These are phyloP conservation scores for Sarocladium strictum DNA, from an alignment of 2,329 filamentous ascomycete species.

Conservation along the genomic window DNA sequence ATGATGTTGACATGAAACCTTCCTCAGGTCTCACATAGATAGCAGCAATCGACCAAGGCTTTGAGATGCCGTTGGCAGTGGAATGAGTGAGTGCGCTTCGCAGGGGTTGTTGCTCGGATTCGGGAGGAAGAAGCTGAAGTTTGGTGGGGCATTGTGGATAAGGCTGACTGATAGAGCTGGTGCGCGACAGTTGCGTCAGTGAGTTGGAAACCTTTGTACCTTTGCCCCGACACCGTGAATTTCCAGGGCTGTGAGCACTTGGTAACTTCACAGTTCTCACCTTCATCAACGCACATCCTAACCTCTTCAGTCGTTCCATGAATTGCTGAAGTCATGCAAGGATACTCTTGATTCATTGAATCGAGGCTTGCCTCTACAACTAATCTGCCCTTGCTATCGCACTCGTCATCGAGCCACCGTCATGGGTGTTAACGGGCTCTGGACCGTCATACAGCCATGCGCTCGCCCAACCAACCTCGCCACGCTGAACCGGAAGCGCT, in stretches of 20 bases:
- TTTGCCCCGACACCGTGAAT: slow-evolving; percentile 4
- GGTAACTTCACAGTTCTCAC: background rate
- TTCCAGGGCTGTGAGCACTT: background rate
- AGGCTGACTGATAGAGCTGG: background rate
- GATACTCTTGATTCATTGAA: background rate
- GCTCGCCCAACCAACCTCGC: slow-evolving; percentile 94
- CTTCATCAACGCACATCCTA: background rate
- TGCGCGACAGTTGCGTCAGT: background rate
- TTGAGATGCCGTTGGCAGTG: background rate
- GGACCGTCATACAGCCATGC: slow-evolving; percentile 92
- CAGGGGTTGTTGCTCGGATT: background rate
- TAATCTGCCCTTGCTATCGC: background rate
- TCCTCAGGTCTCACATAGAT: background rate
- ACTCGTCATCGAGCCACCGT: slow-evolving; percentile 11
- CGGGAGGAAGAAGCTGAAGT: background rate
- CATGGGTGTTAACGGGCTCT: slow-evolving; percentile 98
- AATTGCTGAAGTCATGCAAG: slow-evolving; percentile 4
- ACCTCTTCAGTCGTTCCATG: background rate
- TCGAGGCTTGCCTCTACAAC: slow-evolving; percentile 6
- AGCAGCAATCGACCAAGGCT: too few relatives aligned
- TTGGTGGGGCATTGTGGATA: background rate
- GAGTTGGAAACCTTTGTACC: background rate
- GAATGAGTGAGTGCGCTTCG: background rate
- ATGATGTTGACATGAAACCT: slow-evolving; percentile 21
- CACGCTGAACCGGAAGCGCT: slow-evolving; percentile 90